Percentiles rank a stretch among this genome's conserved stretches.
phyloP scores from a whole-genome alignment of 495 filamentous ascomycete species.

The Xylona heveae region DNA sequence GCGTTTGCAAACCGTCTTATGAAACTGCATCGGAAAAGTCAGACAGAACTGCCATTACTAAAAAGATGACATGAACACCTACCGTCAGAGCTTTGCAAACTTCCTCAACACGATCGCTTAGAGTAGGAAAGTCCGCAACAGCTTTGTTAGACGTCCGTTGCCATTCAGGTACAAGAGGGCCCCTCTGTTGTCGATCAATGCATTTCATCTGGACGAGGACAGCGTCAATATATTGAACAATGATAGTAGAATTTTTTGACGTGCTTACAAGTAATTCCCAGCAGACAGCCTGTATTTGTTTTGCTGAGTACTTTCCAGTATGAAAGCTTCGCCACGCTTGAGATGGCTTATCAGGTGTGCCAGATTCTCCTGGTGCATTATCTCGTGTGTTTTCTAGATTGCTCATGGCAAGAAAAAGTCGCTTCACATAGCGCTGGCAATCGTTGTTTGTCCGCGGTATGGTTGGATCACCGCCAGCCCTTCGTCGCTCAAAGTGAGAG shows the following conservation, averaged over 20 bases:
- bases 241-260: constrained; percentile 1
- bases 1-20: constrained; percentile 4
- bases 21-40: neutral
- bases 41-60: neutral
- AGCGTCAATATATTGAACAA: constrained; percentile 1
- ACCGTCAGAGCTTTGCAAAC: constrained; percentile 1
- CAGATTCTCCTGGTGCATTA: neutral
- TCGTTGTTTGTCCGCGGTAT: neutral
- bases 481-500: neutral
- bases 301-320: neutral
- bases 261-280: neutral
- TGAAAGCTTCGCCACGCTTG: constrained; percentile 1
- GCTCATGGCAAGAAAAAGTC: neutral
- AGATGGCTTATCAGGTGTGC: neutral
- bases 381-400: constrained; percentile 1
- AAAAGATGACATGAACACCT: constrained; percentile 1
- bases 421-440: neutral
- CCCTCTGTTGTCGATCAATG: neutral
- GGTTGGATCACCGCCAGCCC: neutral
- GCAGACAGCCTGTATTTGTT: neutral
- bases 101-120: neutral
- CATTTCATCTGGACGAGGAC: neutral
- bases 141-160: constrained; percentile 1
- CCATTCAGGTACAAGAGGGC: constrained; percentile 2
- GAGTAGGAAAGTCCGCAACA: neutral